Conservation (phyloP, 257 asterid genomes). For the Solanum piurae region DNA sequence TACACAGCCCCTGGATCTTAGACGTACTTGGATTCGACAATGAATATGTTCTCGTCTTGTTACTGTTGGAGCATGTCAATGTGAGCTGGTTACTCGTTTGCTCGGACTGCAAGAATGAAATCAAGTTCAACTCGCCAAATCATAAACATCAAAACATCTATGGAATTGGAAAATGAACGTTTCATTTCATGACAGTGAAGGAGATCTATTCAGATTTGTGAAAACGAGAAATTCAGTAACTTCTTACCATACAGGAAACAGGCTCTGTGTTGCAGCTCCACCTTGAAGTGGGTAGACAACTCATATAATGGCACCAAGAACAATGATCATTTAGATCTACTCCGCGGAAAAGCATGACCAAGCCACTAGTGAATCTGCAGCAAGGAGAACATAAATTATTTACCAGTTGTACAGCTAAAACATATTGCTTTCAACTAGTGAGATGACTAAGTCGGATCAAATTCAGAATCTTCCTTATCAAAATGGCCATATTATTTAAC, state of each 20-base stretch:
- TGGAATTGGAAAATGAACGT: neutral
- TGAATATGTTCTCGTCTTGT: conserved; percentile 36
- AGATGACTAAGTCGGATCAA: neutral
- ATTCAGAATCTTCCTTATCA: neutral
- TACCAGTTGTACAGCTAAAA: neutral
- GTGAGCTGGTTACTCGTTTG: conserved; percentile 54
- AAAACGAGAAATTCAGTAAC: neutral
- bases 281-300: conserved; percentile 70
- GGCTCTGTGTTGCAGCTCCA: conserved; percentile 80
- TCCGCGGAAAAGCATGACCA: conserved; percentile 75
- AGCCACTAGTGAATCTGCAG: conserved; percentile 49
- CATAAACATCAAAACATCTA: neutral
- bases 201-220: neutral
- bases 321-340: conserved; percentile 76
- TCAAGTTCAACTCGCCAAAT: neutral
- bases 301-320: conserved; percentile 89
- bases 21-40: conserved; percentile 35
- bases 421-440: neutral
- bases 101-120: conserved; percentile 45
- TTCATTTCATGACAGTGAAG: neutral
- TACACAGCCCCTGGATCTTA: conserved; percentile 68
- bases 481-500: neutral
- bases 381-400: neutral
- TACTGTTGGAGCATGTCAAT: conserved; percentile 57
- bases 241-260: conserved; percentile 54